Conservation (phyloP, 495 filamentous ascomycete species). For the Choiromyces venosus region DNA sequence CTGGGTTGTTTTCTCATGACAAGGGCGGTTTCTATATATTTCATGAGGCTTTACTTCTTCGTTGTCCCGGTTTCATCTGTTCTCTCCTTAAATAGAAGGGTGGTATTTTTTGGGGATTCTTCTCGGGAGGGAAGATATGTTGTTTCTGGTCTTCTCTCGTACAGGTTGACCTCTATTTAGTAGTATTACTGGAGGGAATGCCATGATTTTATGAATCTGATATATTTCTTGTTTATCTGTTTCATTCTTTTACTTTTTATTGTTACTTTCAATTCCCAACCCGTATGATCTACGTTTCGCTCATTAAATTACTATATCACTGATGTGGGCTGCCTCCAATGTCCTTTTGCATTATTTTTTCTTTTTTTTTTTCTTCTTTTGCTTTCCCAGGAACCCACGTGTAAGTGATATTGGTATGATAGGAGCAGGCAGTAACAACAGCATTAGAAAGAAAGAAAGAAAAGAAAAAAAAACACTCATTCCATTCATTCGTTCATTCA, state of each 20-base stretch:
- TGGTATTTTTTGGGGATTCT: neutral
- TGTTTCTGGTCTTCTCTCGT: neutral
- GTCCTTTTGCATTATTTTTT: constrained; percentile 27
- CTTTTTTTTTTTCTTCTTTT: neutral
- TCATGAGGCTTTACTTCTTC: constrained; percentile 28
- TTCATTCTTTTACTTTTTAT: neutral
- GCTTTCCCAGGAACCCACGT: neutral
- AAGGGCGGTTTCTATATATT: constrained; percentile 34
- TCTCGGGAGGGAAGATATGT: neutral
- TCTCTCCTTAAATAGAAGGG: neutral
- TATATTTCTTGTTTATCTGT: constrained; percentile 14
- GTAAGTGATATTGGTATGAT: neutral
- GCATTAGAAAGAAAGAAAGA: neutral
- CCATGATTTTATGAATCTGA: constrained; percentile 8
- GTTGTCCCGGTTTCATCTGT: constrained; percentile 8
- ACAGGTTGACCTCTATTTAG: neutral
- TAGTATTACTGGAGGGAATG: constrained; percentile 4
- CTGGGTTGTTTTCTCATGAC: constrained; percentile 37
- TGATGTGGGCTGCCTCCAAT: constrained; percentile 15
- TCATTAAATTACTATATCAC: neutral
- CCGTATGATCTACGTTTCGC: neutral
- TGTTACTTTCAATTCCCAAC: constrained; percentile 7
- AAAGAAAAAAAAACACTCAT: neutral
- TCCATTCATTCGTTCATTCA: neutral
- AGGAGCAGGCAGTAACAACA: neutral